Base-by-base conservation (phyloP, 148 eudicot species). In the Cornus suecica region DNA sequence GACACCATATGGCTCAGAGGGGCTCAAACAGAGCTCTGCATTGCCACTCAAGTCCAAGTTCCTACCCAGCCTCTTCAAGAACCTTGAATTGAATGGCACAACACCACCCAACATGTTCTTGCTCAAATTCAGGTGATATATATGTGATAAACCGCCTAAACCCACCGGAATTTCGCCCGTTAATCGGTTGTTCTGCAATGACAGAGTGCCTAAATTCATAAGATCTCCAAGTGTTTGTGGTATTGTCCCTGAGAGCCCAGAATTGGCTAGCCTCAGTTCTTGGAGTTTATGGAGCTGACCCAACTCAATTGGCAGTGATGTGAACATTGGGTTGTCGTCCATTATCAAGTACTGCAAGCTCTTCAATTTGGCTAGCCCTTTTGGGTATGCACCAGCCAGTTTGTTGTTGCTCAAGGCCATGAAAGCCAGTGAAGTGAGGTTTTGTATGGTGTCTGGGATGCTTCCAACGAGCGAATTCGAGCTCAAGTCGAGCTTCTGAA, bases 401-500 rank as follows among this genome's bases (percentile, higher is more conserved):
- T 64, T 80, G 72, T 92, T 92, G 77, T 82, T 83, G 83, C 91
- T 90, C 51, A 92, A 60, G 13, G 93, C 97, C 29, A 92, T 73
- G 69, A 92, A 90, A 73, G 71, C 81, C 13, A 92, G 60, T 22
- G 87, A 80, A 25, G 31, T 81, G 8, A 90, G 87, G 28, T 68
- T 79, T 29, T 66, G 78, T 32, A 92, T 76, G 74, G 66, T 79
- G 27, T 77, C 76, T 23, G 97, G 94, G 14, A 92, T 81, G 26
- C 28, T 73, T 23, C 94, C 93, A 26, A 74, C 66, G 14, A 92
- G 85, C 18, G 69, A 75, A 78, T 92, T 92, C 42, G 94, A 89
- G 88, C 94, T 89, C 52, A 92, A 80, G 66, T 90, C 94, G 27
- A 92, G 89, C 74, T 90, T 90, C 52, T 92, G 93, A 77, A 92